These are phyloP conservation scores for Dacryopinax primogenitus DNA, from an alignment of 768 basidiomycete species.

Conservation along the genomic window DNA sequence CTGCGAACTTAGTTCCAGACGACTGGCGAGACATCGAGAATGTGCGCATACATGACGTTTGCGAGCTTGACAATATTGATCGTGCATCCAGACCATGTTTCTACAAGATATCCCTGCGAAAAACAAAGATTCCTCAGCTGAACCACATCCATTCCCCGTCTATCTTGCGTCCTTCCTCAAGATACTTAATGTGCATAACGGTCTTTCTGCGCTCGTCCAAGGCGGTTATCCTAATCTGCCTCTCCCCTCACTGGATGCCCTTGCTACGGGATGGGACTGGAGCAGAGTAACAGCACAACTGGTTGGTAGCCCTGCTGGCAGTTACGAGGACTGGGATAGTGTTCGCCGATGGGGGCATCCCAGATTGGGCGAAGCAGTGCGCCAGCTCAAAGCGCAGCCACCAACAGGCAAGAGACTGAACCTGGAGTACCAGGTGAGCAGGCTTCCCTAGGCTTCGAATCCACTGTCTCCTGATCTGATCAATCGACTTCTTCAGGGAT, in stretches of 20 bases:
- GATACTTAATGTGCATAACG: slow-evolving; percentile 19
- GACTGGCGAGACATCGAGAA: slow-evolving; percentile 90
- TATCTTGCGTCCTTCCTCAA: slow-evolving; percentile 30
- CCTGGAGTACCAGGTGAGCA: slow-evolving; percentile 68
- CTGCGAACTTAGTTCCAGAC: slow-evolving; percentile 72
- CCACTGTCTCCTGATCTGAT: background rate
- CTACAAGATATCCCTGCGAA: slow-evolving; percentile 62
- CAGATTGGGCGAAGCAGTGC: slow-evolving; percentile 58
- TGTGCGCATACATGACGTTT: slow-evolving; percentile 32
- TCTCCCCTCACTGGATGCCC: slow-evolving; percentile 44
- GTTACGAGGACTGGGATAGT: slow-evolving; percentile 62
- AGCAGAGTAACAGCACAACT: slow-evolving; percentile 52
- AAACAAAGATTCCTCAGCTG: background rate
- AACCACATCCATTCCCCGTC: slow-evolving; percentile 31
- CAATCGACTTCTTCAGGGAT: slow-evolving; percentile 42
- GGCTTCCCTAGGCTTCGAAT: background rate
- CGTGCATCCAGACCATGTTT: slow-evolving; percentile 52
- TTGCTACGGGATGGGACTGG: slow-evolving; percentile 69
- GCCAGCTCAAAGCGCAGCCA: slow-evolving; percentile 43
- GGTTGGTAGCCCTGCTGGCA: slow-evolving; percentile 69
- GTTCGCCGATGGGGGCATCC: slow-evolving; percentile 54
- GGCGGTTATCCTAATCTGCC: slow-evolving; percentile 34
- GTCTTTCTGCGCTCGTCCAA: slow-evolving; percentile 12
- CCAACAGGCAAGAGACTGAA: slow-evolving; percentile 39
- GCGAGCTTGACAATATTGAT: background rate